These are phyloP conservation scores for Heliamphora pulchella DNA, from an alignment of 179 eudicot genomes.

Conservation along the genomic window DNA sequence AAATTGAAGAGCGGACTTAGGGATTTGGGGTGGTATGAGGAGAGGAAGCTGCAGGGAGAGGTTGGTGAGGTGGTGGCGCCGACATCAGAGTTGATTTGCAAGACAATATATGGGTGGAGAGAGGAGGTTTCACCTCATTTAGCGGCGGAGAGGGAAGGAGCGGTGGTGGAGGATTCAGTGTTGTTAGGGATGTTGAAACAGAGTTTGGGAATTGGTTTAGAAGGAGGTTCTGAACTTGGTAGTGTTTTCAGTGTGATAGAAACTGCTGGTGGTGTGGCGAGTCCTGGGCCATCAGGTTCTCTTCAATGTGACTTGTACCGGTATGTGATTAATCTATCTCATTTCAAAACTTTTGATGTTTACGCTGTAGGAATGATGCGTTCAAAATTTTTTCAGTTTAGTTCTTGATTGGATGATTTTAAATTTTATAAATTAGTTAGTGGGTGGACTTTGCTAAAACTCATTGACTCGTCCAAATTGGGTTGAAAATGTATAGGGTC, in stretches of 20 bases:
- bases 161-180: conserved; percentile 41
- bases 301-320: conserved; percentile 88
- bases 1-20: conserved; percentile 20
- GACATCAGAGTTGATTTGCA: conserved; percentile 45
- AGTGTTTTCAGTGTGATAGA: conserved; percentile 57
- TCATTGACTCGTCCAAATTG: no score
- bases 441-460: no score
- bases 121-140: conserved; percentile 85
- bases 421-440: no score
- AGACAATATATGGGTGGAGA: conserved; percentile 83
- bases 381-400: no score
- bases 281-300: conserved; percentile 85
- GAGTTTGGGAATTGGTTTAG: conserved; percentile 35
- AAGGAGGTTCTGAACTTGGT: conserved; percentile 12
- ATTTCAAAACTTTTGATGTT: neutral
- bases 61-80: conserved; percentile 13
- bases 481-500: no score
- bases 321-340: conserved; percentile 24
- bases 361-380: no score
- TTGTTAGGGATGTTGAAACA: conserved; percentile 45
- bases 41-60: conserved; percentile 39
- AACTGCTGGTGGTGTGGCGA: conserved; percentile 97
- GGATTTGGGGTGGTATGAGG: conserved; percentile 44
- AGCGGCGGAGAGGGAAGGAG: conserved; percentile 64
- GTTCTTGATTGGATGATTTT: no score